These are phyloP conservation scores for Pseudoneurospora amorphoporcata DNA, from an alignment of 495 filamentous ascomycete species.

Conservation along the genomic window DNA sequence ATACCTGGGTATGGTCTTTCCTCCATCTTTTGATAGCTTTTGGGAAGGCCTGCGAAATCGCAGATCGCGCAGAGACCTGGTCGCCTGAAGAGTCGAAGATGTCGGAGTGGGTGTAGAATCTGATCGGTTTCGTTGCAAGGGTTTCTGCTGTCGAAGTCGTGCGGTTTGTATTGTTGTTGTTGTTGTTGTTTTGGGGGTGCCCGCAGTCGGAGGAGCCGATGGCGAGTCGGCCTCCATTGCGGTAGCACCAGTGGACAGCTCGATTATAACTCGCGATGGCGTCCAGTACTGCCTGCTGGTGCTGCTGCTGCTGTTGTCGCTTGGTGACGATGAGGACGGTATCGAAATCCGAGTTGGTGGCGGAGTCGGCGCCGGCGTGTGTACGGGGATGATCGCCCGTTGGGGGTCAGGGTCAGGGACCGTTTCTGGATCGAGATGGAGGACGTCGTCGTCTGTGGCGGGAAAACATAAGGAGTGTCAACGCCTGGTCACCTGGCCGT, in stretches of 20 bases:
- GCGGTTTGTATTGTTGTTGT: conserved; percentile 8
- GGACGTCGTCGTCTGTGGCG: neutral
- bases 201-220: conserved; percentile 9
- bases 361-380: neutral
- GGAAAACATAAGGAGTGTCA: neutral
- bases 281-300: neutral
- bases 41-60: conserved; percentile 6
- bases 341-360: neutral
- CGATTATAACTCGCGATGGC: neutral
- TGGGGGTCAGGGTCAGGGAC: neutral
- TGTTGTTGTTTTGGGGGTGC: neutral
- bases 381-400: neutral
- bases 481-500: neutral
- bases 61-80: conserved; percentile 7
- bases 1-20: conserved; percentile 1
- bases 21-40: conserved; percentile 11
- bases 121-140: conserved; percentile 7
- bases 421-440: neutral
- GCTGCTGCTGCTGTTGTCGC: neutral
- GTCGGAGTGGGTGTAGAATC: neutral
- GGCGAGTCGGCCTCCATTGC: conserved; percentile 18
- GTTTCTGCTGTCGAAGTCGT: conserved; percentile 14
- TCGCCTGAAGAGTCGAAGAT: neutral
- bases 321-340: neutral
- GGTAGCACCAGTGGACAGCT: conserved; percentile 2